Evolutionary conservation across 2,329 filamentous ascomycete genomes (phyloP), one percentile per base, ranked within the genome.

Genomic region (Nannizziopsis arthrosporioides): DNA sequence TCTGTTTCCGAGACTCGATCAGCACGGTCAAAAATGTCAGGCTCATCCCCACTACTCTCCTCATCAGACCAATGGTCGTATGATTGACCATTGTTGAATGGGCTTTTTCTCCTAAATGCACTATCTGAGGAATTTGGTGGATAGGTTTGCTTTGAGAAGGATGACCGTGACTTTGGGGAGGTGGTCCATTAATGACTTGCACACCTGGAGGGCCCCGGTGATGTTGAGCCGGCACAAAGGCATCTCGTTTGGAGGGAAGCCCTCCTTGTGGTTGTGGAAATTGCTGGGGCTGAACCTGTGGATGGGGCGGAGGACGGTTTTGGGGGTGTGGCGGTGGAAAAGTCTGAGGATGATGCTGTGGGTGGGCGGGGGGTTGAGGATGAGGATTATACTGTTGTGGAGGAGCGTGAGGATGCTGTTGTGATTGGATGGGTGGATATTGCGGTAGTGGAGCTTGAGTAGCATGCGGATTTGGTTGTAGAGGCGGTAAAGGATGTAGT

Each of bases 21-120:
- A 3, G 58, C 59, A 7, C 50, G 34, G 15, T 63, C 62, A 35
- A 59, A 59, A 6, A 59, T 45, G 34, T 54, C 49, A 1, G 60
- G 61, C 14, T 61, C 59, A 22, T 63, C 59, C n/a, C 55, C 59
- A 18, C 59, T 63, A 47, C 54, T 56, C 2, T 50, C 54, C 14
- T 53, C 54, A 4, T 55, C 55, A 35, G 50, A 44, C 53, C 47
- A 59, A 27, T 41, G 44, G n/a, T 53, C 39, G 22, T 47, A 42
- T 10, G 42, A 37, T 34, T 22, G 19, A n/a, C 44, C 47, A 10
- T 55, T 36, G 4, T 51, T 48, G 7, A 44, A 22, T 3, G 47
- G 44, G 18, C 31, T 37, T 27, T 35, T 42, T 45, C 53, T 17
- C 51, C 44, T 8, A 48, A 36, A 15, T 50, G 48, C 11, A 54